Evolutionary conservation across 1,284 basidiomycete species (phyloP).

Genomic region (Ganoderma lucidum): DNA sequence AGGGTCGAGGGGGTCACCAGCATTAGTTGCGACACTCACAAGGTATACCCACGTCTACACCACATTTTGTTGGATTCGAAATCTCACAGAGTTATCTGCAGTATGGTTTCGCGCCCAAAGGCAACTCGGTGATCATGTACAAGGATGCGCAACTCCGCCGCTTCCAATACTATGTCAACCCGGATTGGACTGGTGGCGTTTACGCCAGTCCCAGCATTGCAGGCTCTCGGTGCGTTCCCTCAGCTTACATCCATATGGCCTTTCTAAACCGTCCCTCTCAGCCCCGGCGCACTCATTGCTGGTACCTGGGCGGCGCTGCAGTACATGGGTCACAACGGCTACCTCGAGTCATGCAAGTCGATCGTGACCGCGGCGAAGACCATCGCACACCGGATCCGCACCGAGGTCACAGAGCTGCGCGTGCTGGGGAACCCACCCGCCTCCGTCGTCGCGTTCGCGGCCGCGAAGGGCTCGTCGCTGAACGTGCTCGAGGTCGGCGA

Average conservation of each 20-base stretch:
- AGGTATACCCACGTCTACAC: slow-evolving; percentile 52
- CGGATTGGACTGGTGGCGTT: slow-evolving; percentile 82
- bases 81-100: slow-evolving; percentile 38
- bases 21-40: slow-evolving; percentile 93
- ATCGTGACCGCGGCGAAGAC: slow-evolving; percentile 82
- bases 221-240: slow-evolving; percentile 77
- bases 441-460: slow-evolving; percentile 90
- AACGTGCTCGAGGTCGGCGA: slow-evolving; percentile 92
- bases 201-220: slow-evolving; percentile 89
- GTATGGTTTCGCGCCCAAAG: slow-evolving; percentile 91
- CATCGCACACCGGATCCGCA: slow-evolving; percentile 72
- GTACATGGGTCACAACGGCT: slow-evolving; percentile 91
- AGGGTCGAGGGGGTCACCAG: slow-evolving; percentile 89
- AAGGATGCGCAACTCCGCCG: slow-evolving; percentile 74
- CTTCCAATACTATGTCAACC: slow-evolving; percentile 87
- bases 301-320: slow-evolving; percentile 98
- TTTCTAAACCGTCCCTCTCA: slow-evolving; percentile 37
- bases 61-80: neutral
- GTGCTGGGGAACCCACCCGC: slow-evolving; percentile 91
- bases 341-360: slow-evolving; percentile 85
- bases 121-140: slow-evolving; percentile 96
- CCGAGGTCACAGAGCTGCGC: slow-evolving; percentile 81
- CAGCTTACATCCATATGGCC: slow-evolving; percentile 21
- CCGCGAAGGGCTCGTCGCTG: slow-evolving; percentile 58
- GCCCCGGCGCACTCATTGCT: slow-evolving; percentile 93